Conservation (phyloP, 768 basidiomycete species). For the Amanita polypyramis region DNA sequence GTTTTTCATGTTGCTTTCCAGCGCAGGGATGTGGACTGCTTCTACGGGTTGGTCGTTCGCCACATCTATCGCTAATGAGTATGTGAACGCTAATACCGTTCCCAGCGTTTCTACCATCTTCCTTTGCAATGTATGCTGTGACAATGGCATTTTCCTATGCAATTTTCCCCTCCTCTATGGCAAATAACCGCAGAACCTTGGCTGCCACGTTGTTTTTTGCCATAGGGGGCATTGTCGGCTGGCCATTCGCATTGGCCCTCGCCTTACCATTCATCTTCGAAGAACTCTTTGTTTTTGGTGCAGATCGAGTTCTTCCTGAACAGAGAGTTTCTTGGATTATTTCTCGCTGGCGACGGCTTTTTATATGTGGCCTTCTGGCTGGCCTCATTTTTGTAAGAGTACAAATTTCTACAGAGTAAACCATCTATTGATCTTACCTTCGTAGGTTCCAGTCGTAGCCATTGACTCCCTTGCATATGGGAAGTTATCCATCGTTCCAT, state of each 20-base stretch:
- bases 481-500: conserved; percentile 66
- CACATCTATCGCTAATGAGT: neutral
- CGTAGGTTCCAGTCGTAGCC: conserved; percentile 70
- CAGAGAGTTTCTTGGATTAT: conserved; percentile 41
- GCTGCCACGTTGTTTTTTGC: conserved; percentile 65
- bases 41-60: conserved; percentile 48
- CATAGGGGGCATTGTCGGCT: conserved; percentile 80
- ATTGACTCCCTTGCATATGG: conserved; percentile 88
- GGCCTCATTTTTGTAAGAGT: conserved; percentile 51
- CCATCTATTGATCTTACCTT: neutral
- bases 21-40: conserved; percentile 93
- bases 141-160: conserved; percentile 70
- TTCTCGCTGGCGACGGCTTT: conserved; percentile 49
- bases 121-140: conserved; percentile 88
- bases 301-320: conserved; percentile 47
- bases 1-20: conserved; percentile 76
- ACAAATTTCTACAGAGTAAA: neutral
- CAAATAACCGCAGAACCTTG: conserved; percentile 46
- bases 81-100: conserved; percentile 7
- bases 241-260: conserved; percentile 91
- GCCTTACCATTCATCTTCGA: conserved; percentile 86
- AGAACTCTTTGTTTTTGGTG: conserved; percentile 72
- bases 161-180: conserved; percentile 43
- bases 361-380: conserved; percentile 43
- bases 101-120: conserved; percentile 86